These are phyloP conservation scores for Fusarium redolens DNA, from an alignment of 2,329 filamentous ascomycete genomes.

Conservation along the genomic window DNA sequence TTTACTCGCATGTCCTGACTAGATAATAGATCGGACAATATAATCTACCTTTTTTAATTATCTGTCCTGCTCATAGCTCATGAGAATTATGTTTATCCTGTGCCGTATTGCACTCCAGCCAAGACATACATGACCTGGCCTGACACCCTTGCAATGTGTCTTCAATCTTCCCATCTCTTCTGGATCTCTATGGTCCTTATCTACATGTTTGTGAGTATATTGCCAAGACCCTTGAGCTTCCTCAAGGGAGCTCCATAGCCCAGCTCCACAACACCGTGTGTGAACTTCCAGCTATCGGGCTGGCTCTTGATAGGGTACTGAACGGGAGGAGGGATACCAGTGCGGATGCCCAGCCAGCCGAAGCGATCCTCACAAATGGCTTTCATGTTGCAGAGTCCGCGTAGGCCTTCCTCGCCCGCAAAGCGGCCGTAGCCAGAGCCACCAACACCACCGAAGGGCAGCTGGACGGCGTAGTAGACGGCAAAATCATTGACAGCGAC, in stretches of 20 bases:
- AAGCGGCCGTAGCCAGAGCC: conserved; percentile 95
- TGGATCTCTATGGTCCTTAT: background rate
- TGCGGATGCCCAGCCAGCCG: conserved; percentile 71
- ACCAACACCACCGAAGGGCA: conserved; percentile 92
- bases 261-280: conserved; percentile 68
- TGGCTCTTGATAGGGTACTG: conserved; percentile 82
- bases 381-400: conserved; percentile 88
- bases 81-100: background rate
- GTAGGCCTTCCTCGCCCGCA: conserved; percentile 87
- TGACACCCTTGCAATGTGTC: background rate
- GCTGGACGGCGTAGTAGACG: conserved; percentile 89
- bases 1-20: background rate
- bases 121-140: background rate
- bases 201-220: conserved; percentile 58
- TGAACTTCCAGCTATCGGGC: conserved; percentile 72
- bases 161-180: background rate
- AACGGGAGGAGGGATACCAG: conserved; percentile 82
- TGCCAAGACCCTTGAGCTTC: conserved; percentile 55
- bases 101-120: background rate
- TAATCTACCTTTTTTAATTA: background rate
- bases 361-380: conserved; percentile 82
- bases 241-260: conserved; percentile 62
- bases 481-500: conserved; percentile 97
- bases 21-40: background rate
- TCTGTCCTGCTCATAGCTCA: conserved; percentile 10